Evolutionary conservation across 495 filamentous ascomycete species (phyloP).

Genomic region (Penicillium steckii): DNA sequence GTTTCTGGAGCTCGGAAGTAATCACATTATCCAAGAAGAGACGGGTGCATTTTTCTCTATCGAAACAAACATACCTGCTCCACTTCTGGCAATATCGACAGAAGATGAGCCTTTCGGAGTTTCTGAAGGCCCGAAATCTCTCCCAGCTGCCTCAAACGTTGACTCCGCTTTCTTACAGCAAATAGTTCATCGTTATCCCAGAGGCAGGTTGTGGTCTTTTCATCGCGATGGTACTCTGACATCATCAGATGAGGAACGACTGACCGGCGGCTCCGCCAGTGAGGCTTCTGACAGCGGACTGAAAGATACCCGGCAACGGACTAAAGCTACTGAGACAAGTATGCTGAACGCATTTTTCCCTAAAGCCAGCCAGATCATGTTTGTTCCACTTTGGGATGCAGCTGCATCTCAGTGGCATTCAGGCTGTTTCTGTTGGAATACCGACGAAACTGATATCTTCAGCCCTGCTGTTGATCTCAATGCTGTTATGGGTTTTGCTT

Average conservation of each 20-base stretch:
- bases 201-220: slow-evolving; percentile 57
- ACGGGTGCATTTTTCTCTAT: background rate
- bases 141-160: slow-evolving; percentile 15
- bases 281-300: background rate
- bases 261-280: background rate
- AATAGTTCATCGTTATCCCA: slow-evolving; percentile 51
- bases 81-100: background rate
- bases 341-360: slow-evolving; percentile 29
- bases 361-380: slow-evolving; percentile 26
- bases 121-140: background rate
- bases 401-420: slow-evolving; percentile 58
- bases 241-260: slow-evolving; percentile 22
- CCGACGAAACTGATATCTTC: slow-evolving; percentile 16
- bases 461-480: slow-evolving; percentile 20
- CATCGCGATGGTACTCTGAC: slow-evolving; percentile 35
- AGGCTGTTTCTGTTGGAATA: slow-evolving; percentile 55
- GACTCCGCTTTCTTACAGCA: slow-evolving; percentile 35
- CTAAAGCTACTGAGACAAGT: background rate
- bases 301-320: background rate
- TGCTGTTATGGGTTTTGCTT: slow-evolving; percentile 54
- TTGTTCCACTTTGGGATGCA: slow-evolving; percentile 62
- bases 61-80: background rate
- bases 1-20: slow-evolving; percentile 24
- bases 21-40: background rate
- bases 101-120: background rate